A percentile compares a stretch with the other conserved stretches of the same genome.
phyloP scores from a whole-genome alignment of 441 rosid species.

The Bocquillonia castaneifolia region DNA sequence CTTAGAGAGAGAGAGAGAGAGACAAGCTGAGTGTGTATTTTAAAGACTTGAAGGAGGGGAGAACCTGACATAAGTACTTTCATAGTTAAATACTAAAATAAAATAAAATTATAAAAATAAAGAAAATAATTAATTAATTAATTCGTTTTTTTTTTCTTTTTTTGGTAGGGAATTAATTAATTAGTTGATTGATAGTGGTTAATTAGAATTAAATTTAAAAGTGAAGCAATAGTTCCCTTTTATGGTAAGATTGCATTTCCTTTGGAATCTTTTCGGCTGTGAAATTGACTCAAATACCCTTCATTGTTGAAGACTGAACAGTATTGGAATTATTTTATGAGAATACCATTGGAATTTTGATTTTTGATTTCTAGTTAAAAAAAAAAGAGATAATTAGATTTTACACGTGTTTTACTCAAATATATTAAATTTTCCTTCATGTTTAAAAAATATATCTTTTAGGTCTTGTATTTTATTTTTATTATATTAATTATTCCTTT shows the following conservation, averaged over 20 bases:
- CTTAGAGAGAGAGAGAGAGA: background rate
- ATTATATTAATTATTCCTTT: too few species aligned
- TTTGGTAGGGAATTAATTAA: background rate
- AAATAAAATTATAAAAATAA: background rate
- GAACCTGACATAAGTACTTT: background rate
- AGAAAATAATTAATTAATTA: background rate
- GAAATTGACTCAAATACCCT: background rate
- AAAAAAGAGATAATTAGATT: too few species aligned
- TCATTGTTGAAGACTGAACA: background rate
- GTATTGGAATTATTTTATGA: too few species aligned
- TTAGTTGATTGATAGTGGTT: background rate
- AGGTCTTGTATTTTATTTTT: too few species aligned
- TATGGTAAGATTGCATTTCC: constrained; percentile 8
- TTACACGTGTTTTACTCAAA: too few species aligned
- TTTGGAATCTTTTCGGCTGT: background rate
- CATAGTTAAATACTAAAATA: background rate
- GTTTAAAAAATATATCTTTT: too few species aligned
- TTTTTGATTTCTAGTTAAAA: too few species aligned
- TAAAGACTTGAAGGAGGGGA: background rate
- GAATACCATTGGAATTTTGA: too few species aligned
- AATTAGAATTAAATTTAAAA: background rate
- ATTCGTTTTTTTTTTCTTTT: too few species aligned
- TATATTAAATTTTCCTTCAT: too few species aligned
- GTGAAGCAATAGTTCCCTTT: background rate
- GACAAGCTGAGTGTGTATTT: background rate